Percentiles rank a stretch among this genome's conserved stretches.
These are phyloP conservation scores for Cladophialophora exuberans DNA, from an alignment of 2,329 filamentous ascomycete genomes.

Conservation along the genomic window DNA sequence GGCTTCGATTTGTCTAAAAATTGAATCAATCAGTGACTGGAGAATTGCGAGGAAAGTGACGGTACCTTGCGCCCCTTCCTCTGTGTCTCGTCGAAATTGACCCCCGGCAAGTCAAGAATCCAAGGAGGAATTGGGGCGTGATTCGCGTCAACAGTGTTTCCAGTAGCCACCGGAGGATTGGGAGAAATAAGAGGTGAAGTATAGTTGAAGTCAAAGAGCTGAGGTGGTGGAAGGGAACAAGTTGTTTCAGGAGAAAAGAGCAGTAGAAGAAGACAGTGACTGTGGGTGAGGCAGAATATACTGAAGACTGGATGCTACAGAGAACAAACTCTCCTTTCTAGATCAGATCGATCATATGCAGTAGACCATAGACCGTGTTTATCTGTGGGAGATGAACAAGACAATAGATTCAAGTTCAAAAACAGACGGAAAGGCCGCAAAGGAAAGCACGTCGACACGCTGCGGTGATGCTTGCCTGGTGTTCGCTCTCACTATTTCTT, in stretches of 20 bases:
- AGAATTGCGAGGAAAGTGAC: no score
- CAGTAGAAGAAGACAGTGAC: neutral
- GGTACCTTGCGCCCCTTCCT: no score
- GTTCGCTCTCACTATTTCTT: neutral
- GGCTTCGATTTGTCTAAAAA: no score
- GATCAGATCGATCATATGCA: neutral
- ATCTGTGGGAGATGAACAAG: no score
- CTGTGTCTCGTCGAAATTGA: no score
- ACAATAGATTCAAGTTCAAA: neutral
- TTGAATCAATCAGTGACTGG: no score
- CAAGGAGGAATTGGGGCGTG: no score
- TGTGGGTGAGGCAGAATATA: neutral
- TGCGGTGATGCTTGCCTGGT: conserved; percentile 1
- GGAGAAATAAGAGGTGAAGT: no score
- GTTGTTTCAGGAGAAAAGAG: neutral
- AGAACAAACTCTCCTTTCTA: neutral
- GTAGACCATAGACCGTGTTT: no score
- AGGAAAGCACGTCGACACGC: neutral
- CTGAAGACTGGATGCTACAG: conserved; percentile 5
- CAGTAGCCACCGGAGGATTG: no score
- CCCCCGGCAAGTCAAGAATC: no score
- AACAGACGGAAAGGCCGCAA: neutral
- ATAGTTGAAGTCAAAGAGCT: neutral
- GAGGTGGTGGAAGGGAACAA: neutral
- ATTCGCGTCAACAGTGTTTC: no score